A percentile compares a stretch with the other conserved stretches of the same genome.
phyloP scores from a whole-genome alignment of 1,284 basidiomycete genomes.

The Cutaneotrichosporon mucoides region DNA sequence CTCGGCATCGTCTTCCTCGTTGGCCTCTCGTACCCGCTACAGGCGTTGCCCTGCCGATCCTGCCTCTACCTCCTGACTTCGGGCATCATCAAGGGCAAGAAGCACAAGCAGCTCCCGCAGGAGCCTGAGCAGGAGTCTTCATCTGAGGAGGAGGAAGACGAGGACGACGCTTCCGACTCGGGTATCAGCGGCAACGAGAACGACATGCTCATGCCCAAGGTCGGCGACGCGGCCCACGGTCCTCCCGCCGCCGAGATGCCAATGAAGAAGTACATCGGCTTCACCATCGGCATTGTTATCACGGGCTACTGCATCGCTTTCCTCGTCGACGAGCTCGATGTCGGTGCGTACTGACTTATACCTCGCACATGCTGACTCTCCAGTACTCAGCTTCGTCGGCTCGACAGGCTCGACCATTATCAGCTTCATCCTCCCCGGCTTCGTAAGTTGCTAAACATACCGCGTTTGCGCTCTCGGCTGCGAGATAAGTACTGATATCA shows the following conservation, averaged over 20 bases:
- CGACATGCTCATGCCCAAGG: constrained; percentile 42
- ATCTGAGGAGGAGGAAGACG: constrained; percentile 2
- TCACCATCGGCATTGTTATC: constrained; percentile 69
- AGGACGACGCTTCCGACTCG: constrained; percentile 17
- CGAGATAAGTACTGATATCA: constrained; percentile 52
- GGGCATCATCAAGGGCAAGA: constrained; percentile 32
- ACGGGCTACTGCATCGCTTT: constrained; percentile 67
- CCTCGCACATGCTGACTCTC: not conserved
- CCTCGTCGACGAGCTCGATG: constrained; percentile 73
- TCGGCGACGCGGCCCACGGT: constrained; percentile 51
- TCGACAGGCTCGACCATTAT: constrained; percentile 94
- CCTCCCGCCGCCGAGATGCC: constrained; percentile 65
- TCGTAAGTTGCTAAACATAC: constrained; percentile 12
- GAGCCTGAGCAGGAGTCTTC: constrained; percentile 25
- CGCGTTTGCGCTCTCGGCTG: no score
- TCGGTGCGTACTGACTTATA: constrained; percentile 57
- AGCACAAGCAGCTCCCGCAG: constrained; percentile 14
- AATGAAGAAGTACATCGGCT: constrained; percentile 63
- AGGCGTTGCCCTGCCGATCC: constrained; percentile 88
- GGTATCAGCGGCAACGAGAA: constrained; percentile 27
- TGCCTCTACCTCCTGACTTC: constrained; percentile 78
- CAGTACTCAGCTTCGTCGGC: constrained; percentile 93
- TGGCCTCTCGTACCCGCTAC: constrained; percentile 85
- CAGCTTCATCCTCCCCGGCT: constrained; percentile 90
- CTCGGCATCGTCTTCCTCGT: constrained; percentile 88